Conservation (phyloP, 371 early-diverging fungal genomes). For the Apophysomyces variabilis region DNA sequence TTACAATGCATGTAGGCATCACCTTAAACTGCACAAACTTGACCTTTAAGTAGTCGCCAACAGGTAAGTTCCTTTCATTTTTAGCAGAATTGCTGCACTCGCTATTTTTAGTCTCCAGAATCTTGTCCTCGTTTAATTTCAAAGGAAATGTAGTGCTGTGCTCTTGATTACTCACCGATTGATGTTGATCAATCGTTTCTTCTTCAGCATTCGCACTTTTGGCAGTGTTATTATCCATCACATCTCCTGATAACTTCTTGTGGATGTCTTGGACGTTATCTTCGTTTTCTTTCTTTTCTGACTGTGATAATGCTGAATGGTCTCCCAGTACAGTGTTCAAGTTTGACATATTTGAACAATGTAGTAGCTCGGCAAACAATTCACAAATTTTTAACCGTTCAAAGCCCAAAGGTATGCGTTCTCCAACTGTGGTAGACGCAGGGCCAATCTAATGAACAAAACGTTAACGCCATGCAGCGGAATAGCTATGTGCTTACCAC, state of each 20-base stretch:
- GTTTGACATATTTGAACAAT: slow-evolving; percentile 80
- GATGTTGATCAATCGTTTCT: too few relatives aligned
- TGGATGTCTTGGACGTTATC: background rate
- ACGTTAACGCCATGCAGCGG: background rate
- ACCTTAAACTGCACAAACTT: slow-evolving; percentile 66
- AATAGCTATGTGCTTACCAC: slow-evolving; percentile 38
- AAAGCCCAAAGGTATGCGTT: slow-evolving; percentile 82
- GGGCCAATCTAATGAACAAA: slow-evolving; percentile 37
- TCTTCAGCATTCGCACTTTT: too few relatives aligned
- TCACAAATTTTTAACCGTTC: slow-evolving; percentile 93
- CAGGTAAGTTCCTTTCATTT: background rate
- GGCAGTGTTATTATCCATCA: too few relatives aligned
- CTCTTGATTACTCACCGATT: background rate
- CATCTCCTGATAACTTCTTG: background rate
- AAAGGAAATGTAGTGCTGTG: background rate
- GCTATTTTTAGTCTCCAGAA: background rate
- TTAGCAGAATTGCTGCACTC: background rate
- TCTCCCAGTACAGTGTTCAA: slow-evolving; percentile 45
- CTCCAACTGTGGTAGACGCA: slow-evolving; percentile 70
- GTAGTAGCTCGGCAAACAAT: slow-evolving; percentile 92
- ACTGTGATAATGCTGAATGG: background rate
- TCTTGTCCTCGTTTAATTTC: background rate
- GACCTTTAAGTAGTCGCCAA: slow-evolving; percentile 71
- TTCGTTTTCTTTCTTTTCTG: slow-evolving; percentile 12
- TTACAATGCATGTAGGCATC: slow-evolving; percentile 58